phyloP scores from a whole-genome alignment of 164 flowering plant genomes.

The Kingdonia uniflora region DNA sequence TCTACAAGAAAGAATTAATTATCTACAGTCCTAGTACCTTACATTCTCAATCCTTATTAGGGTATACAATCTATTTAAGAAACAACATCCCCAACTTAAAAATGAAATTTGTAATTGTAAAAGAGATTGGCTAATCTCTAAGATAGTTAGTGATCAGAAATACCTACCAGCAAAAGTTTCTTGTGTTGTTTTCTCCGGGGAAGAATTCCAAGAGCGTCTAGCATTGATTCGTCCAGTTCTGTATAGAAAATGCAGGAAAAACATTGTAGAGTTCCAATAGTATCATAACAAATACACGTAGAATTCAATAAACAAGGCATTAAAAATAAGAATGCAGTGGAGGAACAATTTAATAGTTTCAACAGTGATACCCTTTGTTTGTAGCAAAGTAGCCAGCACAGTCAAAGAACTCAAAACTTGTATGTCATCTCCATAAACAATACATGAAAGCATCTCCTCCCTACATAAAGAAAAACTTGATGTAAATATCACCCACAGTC shows the following conservation, averaged over 20 bases:
- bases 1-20: no score
- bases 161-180: constrained; percentile 77
- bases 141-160: background rate
- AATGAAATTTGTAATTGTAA: no score
- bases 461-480: no score
- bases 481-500: no score
- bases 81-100: no score
- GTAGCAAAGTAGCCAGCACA: constrained; percentile 77
- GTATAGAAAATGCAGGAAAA: constrained; percentile 6
- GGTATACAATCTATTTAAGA: no score
- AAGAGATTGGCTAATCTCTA: background rate
- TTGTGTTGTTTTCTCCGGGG: constrained; percentile 92
- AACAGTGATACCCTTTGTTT: constrained; percentile 69
- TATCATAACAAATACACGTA: background rate
- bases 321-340: background rate
- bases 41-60: no score
- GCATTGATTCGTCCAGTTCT: constrained; percentile 94
- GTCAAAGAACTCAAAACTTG: constrained; percentile 74
- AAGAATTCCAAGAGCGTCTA: constrained; percentile 96
- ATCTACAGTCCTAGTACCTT: no score
- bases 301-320: constrained; percentile 1
- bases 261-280: no score
- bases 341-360: background rate
- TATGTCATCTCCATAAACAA: constrained; percentile 54
- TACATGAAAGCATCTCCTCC: constrained; percentile 62